phyloP scores from a whole-genome alignment of 139 green algal genomes.

The Closterium sp. region DNA sequence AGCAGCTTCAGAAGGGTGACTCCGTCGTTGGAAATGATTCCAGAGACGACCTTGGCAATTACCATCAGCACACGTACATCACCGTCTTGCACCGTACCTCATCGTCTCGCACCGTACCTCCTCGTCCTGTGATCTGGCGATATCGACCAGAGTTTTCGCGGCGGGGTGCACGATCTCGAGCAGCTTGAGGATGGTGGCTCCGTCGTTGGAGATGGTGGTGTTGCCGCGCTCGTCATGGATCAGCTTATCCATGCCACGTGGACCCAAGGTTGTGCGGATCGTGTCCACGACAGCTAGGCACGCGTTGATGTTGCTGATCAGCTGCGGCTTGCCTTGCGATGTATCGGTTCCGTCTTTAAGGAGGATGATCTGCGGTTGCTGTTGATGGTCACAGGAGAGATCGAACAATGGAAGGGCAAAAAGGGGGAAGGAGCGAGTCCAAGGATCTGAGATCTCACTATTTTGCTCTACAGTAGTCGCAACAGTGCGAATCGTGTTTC shows the following conservation, averaged over 20 bases:
- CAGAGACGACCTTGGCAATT: no score
- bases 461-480: no score
- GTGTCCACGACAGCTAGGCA: constrained; percentile 93
- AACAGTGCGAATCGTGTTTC: not conserved
- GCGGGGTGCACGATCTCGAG: constrained; percentile 98
- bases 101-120: constrained; percentile 73
- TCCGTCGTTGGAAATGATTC: constrained; percentile 48
- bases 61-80: no score
- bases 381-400: not conserved
- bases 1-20: constrained; percentile 99
- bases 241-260: constrained; percentile 98
- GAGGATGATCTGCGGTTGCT: constrained; percentile 99
- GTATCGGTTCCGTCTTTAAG: constrained; percentile 97
- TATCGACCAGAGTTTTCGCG: constrained; percentile 94
- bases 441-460: not conserved
- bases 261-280: constrained; percentile 89
- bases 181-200: constrained; percentile 98
- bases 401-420: not conserved
- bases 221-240: constrained; percentile 82
- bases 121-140: constrained; percentile 90
- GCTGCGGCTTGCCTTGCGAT: constrained; percentile 90
- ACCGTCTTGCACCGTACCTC: constrained; percentile 59
- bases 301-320: constrained; percentile 99
- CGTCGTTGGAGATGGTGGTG: constrained; percentile 97
- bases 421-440: not conserved